Percentiles rank a stretch among this genome's conserved stretches.
These are phyloP conservation scores for Colletotrichum filicis DNA, from an alignment of 2,329 filamentous ascomycete genomes.

Conservation along the genomic window DNA sequence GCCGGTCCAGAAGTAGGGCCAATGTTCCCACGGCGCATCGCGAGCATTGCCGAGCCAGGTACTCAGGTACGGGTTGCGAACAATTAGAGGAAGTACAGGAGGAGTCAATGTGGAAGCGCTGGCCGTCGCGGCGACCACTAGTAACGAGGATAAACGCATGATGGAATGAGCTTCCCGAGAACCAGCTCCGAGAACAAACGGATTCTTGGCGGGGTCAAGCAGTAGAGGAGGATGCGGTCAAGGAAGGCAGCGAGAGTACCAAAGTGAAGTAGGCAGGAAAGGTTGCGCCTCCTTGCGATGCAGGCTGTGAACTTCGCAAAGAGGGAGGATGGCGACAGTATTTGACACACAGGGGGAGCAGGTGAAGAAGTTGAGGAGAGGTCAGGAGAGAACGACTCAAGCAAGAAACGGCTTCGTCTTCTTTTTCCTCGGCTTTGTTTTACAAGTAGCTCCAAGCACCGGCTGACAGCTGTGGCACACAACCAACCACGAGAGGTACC, in stretches of 20 bases:
- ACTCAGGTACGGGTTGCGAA: constrained; percentile 70
- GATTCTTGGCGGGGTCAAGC: neutral
- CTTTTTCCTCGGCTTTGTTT: constrained; percentile 4
- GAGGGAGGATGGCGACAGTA: neutral
- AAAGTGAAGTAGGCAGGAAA: neutral
- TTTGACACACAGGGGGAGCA: neutral
- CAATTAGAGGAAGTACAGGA: constrained; percentile 66
- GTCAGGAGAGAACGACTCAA: neutral
- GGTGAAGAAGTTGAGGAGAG: neutral
- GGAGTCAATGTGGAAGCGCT: constrained; percentile 65
- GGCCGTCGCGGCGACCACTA: constrained; percentile 47
- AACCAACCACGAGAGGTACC: neutral
- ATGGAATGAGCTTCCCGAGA: neutral
- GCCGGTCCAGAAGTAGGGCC: constrained; percentile 89
- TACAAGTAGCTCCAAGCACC: constrained; percentile 5
- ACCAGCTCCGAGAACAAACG: neutral
- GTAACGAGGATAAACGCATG: constrained; percentile 44
- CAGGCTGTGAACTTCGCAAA: neutral
- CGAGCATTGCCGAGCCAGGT: constrained; percentile 74
- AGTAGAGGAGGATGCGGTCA: neutral
- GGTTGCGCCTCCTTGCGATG: neutral
- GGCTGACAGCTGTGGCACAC: too few relatives aligned
- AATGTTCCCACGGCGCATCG: constrained; percentile 80
- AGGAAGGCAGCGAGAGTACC: neutral
- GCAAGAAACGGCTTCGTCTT: neutral